Evolutionary conservation across 768 basidiomycete species (phyloP).

Genomic region (Cubamyces sp.): DNA sequence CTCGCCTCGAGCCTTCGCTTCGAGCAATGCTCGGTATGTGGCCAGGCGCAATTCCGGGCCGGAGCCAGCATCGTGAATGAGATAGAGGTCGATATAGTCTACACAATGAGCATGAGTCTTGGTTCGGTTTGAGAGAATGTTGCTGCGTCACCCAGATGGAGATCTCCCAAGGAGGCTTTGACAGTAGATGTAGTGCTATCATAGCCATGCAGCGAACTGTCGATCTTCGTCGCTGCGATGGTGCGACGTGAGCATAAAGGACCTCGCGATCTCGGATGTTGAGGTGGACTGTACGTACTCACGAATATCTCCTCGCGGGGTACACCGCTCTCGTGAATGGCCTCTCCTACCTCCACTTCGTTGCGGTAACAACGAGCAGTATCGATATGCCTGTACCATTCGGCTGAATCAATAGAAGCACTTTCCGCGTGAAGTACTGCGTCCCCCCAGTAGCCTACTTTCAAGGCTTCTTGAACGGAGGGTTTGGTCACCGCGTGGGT

Average conservation of each 20-base stretch:
- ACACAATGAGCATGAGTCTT: not conserved
- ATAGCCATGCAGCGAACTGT: constrained; percentile 62
- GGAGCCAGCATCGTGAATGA: constrained; percentile 46
- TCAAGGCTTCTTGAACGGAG: constrained; percentile 63
- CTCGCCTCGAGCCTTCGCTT: constrained; percentile 42
- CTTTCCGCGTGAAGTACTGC: not conserved
- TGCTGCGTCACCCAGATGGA: constrained; percentile 43
- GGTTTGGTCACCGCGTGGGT: constrained; percentile 36
- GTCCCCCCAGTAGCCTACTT: constrained; percentile 61
- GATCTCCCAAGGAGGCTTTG: constrained; percentile 52
- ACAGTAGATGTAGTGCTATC: constrained; percentile 61
- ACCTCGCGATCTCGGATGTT: too few relatives aligned
- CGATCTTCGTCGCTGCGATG: constrained; percentile 64
- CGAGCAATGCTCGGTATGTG: constrained; percentile 44
- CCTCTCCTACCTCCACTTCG: constrained; percentile 63
- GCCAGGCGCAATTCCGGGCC: constrained; percentile 42
- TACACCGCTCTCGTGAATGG: constrained; percentile 59
- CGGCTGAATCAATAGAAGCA: not conserved
- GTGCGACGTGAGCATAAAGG: too few relatives aligned
- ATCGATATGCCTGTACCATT: constrained; percentile 62
- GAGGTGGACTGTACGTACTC: constrained; percentile 64
- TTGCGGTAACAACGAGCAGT: constrained; percentile 73
- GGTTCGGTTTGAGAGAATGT: not conserved
- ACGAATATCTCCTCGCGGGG: constrained; percentile 67
- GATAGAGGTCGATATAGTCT: constrained; percentile 53